Evolutionary conservation across 2,329 filamentous ascomycete species (phyloP), one percentile per base, ranked within the genome.

Genomic region (Podosphaera aphanis): DNA sequence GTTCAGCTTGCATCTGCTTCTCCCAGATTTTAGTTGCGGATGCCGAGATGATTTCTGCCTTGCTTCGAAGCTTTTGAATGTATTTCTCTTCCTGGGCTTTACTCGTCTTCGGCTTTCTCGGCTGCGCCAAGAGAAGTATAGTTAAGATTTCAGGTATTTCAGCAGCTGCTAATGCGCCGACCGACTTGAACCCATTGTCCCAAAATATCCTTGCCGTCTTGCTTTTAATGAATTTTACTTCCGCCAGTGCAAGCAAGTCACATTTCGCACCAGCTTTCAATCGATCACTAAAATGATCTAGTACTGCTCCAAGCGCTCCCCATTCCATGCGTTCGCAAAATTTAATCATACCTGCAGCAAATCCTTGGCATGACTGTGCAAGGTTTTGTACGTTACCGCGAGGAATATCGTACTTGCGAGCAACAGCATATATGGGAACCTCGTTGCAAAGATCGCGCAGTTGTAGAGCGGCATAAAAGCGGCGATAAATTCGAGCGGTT

Each of bases 361-460:
- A 86, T 0, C 81, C 81, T 51, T 83, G 75, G 52, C 80, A 84
- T 1, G 76, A 79, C 53, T 83, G 79, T 2, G 79, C 73, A 1
- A 85, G 65, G 18, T 68, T 80, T 59, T 86, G 81, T 10, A 85
- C 73, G 4, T 71, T 68, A 1, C 80, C 81, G 18, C 81, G 70
- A 7, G 79, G 74, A 48, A 74, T 73, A 49, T 74, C 70, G 56
- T 83, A 86, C 56, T 81, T 83, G 15, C 67, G 66, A 21, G 80
- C 76, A 23, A 85, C 77, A 2, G 67, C 62, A 51, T 82, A 73
- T 27, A 85, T 68, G 0, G 81, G 79, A 48, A 78, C 64, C 57
- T 86, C 81, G 57, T 83, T 84, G 59, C 79, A 84, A 31, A 86
- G 62, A 56, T 85, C 80, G 29, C 79, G 74, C n/a, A 86, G 68